Evolutionary conservation across 1,284 basidiomycete genomes (phyloP), one percentile per base, ranked within the genome.

Genomic region (Hypsizygus ulmarius): DNA sequence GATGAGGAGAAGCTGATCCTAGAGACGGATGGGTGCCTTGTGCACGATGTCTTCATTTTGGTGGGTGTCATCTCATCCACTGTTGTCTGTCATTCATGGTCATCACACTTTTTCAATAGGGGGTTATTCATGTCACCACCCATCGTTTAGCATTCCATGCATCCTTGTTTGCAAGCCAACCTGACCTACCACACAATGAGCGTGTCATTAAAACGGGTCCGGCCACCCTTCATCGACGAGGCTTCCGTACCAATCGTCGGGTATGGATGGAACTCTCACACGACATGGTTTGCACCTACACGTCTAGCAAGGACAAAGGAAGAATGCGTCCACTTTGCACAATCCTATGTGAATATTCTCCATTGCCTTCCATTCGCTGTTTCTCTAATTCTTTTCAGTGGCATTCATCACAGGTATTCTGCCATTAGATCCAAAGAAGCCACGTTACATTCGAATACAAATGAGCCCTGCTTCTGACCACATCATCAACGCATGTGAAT

Each of bases 91-190:
- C 49, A 5, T 12, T 43, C 11, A 42, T 47, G 37, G 16, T 29
- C 10, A 19, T 27, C 25, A 45, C 21, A 38, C 45, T 43, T 43
- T 41, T 45, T 8, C 45, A 54, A 14, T 42, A 74, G 77, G 82
- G 83, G n/a, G 79, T 81, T 43, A 67, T 84, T 19, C 81, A 84
- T 59, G 65, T 86, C 16, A 87, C 83, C 0, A 82, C 79, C 2
- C 81, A 86, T 60, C 74, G 84, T 5, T 53, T 86, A 11, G 63
- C 80, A 0, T 87, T 87, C 60, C 83, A 86, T 56, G 84, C 84
- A 1, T 77, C 80, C 4, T 60, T 86, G 12, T 73, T 82, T 2
- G 71, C 78, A 0, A 72, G 74, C 10, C 61, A 66, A 3, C 66
- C 73, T 3, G 69, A 68, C 35, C 43, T 65, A 12, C 51, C 50